Base-by-base conservation (phyloP, 139 green algal genomes). In the Axilococcus clingmanii region DNA sequence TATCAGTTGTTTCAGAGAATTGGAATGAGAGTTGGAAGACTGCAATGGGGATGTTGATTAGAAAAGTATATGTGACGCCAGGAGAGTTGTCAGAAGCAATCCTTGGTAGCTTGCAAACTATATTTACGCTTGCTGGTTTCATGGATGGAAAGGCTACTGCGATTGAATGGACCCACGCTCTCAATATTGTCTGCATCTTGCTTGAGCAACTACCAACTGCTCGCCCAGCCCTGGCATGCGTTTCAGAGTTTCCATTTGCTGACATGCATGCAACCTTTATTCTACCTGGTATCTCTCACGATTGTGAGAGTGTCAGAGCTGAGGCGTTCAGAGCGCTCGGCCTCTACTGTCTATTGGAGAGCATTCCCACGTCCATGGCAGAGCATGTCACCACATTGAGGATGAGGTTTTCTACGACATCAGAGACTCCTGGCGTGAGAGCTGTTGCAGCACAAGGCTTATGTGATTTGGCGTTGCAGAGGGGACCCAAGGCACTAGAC, bases 331-430 rank as follows among this genome's bases (percentile, higher is more conserved):
- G 50, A 4, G 65, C 47, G 55, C 33, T 80, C 16, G 71, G 71
- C n/a, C 52, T 80, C 40, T 77, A 66, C 50, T 69, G 65, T 53
- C 28, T 76, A 22, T 45, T 80, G 40, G 52, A 57, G 20, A 40
- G 41, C 50, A 63, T 57, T 33, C 34, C 38, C 15, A 47, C 50
- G 22, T 7, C 46, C 15, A 40, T 31, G 3, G 33, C 24, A 14
- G 16, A 15, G 16, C 56, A 51, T 40, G 29, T 63, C 24, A 24
- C 23, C 22, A 25, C 36, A 4, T 50, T 73, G 42, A 51, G 49
- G 29, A 30, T 36, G 27, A 23, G n/a, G 19, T 30, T 69, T 24
- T 25, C 36, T 29, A 43, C 43, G 1, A 33, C 30, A 20, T 30
- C n/a, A 40, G 42, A 67, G 31, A 17, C 34, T 11, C n/a, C 50